Evolutionary conservation across 352 stramenopile species (phyloP), one percentile per base, ranked within the genome.

Genomic region (Pythium sp.): DNA sequence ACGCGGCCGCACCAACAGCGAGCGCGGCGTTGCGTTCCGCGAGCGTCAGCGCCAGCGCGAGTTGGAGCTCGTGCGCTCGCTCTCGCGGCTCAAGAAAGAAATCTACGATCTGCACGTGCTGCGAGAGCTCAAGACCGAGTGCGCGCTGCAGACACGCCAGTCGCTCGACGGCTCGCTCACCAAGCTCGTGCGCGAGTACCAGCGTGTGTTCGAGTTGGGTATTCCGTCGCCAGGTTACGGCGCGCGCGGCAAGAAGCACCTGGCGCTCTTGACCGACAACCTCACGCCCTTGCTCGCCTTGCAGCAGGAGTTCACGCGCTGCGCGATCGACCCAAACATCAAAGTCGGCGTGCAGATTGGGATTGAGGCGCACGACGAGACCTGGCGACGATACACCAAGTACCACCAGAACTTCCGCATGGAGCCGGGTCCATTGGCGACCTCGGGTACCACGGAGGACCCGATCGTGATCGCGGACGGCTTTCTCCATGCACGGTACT

Each of bases 321-420:
- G n/a, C 22, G 47, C 24, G 47, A 24, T 55, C 20, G 8, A 55
- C 9, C 47, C n/a, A 3, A 28, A 55, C n/a, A 55, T 55, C 47
- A 55, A 55, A 24, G 14, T 55, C n/a, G 47, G 55, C 8, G 55
- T 46, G 7, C 34, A 43, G 22, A 43, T 18, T 7, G 55, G 26
- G 26, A 43, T 61, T 3, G 55, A 61, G n/a, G 55, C 55, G 34
- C 34, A 36, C 28, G 30, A 46, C 6, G 55, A 61, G 34, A 38
- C 28, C 14, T 61, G 55, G 55, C 55, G 55, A 20, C 15, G 55
- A 12, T 61, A 61, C 26, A 61, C 55, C 55, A 43, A 61, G 47
- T 55, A 55, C n/a, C 47, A 55, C 47, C 47, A 55, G 8, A 55
- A 55, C n/a, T 55, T 61, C 28, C n/a, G 55, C 55, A 41, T 61